Percentiles rank a stretch among this genome's conserved stretches.
Evolutionary conservation across 2,329 filamentous ascomycete species (phyloP).

Genomic region (Lomentospora prolificans): DNA sequence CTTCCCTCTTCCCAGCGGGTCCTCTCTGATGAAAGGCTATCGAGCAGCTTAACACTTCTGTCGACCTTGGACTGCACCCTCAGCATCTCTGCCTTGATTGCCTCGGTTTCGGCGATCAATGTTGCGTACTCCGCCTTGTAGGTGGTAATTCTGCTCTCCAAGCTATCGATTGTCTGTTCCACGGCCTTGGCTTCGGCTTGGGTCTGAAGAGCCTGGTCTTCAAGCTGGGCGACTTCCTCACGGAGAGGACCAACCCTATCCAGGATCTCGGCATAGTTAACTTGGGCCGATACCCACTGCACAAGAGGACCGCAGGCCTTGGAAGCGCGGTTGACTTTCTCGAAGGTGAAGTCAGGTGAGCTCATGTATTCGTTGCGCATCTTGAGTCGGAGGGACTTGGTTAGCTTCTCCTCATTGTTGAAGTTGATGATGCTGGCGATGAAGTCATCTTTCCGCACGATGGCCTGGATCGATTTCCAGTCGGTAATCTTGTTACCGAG

Average conservation of each 20-base stretch:
- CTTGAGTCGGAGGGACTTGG: conserved; percentile 65
- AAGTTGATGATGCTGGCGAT: conserved; percentile 97
- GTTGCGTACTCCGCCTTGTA: conserved; percentile 96
- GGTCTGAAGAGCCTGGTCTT: conserved; percentile 82
- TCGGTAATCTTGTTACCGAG: conserved; percentile 81
- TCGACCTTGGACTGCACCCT: conserved; percentile 97
- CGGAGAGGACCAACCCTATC: conserved; percentile 87
- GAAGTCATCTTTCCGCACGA: conserved; percentile 89
- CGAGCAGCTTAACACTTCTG: conserved; percentile 84
- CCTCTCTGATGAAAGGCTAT: conserved; percentile 90
- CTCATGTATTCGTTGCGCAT: conserved; percentile 91
- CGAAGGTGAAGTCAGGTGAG: conserved; percentile 91
- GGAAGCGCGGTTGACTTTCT: conserved; percentile 90
- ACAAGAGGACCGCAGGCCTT: conserved; percentile 95
- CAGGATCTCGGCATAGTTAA: conserved; percentile 94
- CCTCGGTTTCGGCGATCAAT: conserved; percentile 91
- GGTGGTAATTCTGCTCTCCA: conserved; percentile 83
- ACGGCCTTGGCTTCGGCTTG: conserved; percentile 90
- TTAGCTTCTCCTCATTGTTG: conserved; percentile 94
- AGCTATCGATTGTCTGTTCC: conserved; percentile 70
- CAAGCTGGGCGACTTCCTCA: conserved; percentile 77
- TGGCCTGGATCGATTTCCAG: conserved; percentile 84
- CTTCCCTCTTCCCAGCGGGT: conserved; percentile 93
- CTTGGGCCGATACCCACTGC: conserved; percentile 94
- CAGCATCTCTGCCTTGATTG: conserved; percentile 94